Base-by-base conservation (phyloP, 2,329 filamentous ascomycete genomes). In the Phyllosticta citrichinensis region DNA sequence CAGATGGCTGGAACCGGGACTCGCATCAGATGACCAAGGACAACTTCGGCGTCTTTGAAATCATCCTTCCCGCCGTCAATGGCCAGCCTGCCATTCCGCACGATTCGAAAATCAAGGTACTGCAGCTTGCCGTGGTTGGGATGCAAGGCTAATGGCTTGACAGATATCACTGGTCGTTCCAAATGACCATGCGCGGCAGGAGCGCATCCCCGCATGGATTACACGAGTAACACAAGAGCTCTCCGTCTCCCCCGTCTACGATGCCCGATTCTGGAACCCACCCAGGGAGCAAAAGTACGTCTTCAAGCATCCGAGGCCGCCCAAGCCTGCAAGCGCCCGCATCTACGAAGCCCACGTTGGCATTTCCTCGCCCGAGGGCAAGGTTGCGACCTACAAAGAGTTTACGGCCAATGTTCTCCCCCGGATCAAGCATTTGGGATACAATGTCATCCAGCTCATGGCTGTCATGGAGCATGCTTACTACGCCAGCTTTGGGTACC, bases 311-410 rank as follows among this genome's bases (percentile, higher is more conserved):
- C 69, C 82, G 55, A 83, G 87, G 57, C 94, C 93, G 6, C 85
- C 86, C 73, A 95, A 93, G 79, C 94, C 94, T 1, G 74, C 80
- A 62, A 96, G 91, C 68, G 85, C 84, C n/a, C 87, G 94, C 57
- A 91, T 99, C 62, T 99, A 99, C 75, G 94, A 99, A 76, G 94
- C 94, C n/a, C 94, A 99, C 70, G 91, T 99, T 52, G 94, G 94
- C 57, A 99, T 99, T 67, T 97, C 93, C 5, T 94, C 91, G 2
- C 90, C 92, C 1, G 93, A 97, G 65, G 84, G 87, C 64, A 87
- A 85, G 66, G 91, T 99, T 50, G 85, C 94, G 2, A 96, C 91
- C 6, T 99, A 96, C 83, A 96, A 97, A 74, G 92, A 99, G 76
- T 99, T 99, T 74, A 97, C 93, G 2, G 81, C 86, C 69, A 91